These are phyloP conservation scores for Vinca minor DNA, from an alignment of 257 asterid genomes.

Conservation along the genomic window DNA sequence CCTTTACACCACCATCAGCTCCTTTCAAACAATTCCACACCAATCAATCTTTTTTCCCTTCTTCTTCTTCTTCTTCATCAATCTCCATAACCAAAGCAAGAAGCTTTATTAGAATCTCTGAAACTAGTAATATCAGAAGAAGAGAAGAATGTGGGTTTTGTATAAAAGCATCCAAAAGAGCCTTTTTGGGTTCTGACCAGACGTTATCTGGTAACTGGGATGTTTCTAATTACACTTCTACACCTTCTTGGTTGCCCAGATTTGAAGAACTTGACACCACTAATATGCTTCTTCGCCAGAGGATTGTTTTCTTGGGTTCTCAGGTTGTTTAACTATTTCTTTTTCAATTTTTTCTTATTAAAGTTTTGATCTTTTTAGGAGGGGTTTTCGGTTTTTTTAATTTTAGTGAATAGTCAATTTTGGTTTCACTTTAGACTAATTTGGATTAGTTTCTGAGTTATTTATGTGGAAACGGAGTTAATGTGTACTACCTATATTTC, in stretches of 20 bases:
- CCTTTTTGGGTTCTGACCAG: slow-evolving; percentile 14
- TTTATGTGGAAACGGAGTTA: neutral
- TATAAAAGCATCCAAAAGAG: slow-evolving; percentile 34
- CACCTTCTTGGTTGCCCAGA: slow-evolving; percentile 84
- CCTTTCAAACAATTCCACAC: slow-evolving; percentile 14
- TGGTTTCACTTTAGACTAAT: neutral
- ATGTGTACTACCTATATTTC: too few species aligned
- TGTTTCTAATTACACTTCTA: slow-evolving; percentile 45
- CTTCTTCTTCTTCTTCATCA: slow-evolving; percentile 1
- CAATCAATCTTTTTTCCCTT: neutral
- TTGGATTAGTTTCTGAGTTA: neutral
- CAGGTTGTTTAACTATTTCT: slow-evolving; percentile 39
- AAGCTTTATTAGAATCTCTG: neutral
- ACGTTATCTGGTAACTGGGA: slow-evolving; percentile 52
- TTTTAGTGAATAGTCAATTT: neutral
- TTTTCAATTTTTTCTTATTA: neutral
- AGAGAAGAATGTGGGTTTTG: slow-evolving; percentile 20
- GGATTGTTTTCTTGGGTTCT: slow-evolving; percentile 83
- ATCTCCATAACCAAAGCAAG: neutral
- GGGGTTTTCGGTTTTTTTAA: slow-evolving; percentile 2
- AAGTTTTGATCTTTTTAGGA: slow-evolving; percentile 9
- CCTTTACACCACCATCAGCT: slow-evolving; percentile 31
- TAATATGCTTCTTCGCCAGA: slow-evolving; percentile 95
- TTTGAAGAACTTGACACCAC: slow-evolving; percentile 95
- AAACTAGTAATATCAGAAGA: neutral